Conservation (phyloP, 768 basidiomycete species). For the Brasilioporus rufonigricans region DNA sequence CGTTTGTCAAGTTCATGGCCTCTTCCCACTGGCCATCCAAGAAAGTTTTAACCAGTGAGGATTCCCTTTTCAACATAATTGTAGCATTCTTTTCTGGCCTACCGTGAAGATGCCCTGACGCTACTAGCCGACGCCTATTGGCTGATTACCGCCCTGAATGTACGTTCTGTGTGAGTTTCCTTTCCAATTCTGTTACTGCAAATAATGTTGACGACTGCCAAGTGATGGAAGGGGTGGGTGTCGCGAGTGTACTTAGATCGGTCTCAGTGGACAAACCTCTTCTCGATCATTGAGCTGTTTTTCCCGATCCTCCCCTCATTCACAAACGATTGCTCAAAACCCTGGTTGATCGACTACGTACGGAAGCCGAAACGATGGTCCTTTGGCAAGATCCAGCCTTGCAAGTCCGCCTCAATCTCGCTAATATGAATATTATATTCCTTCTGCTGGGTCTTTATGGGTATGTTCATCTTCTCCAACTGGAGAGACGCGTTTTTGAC, state of each 20-base stretch:
- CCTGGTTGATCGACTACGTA: not conserved
- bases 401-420: not conserved
- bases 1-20: too few relatives aligned
- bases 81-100: not conserved
- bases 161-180: slow-evolving; percentile 7
- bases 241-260: not conserved
- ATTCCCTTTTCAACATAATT: too few relatives aligned
- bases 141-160: not conserved
- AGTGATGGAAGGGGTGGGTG: not conserved
- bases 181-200: not conserved
- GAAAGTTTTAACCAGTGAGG: not conserved
- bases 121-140: not conserved
- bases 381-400: slow-evolving; percentile 15
- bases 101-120: too few relatives aligned
- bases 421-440: slow-evolving; percentile 9
- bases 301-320: not conserved
- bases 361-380: slow-evolving; percentile 14
- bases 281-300: not conserved
- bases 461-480: slow-evolving; percentile 7
- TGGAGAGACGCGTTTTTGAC: not conserved
- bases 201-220: not conserved
- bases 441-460: slow-evolving; percentile 24
- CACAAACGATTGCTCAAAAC: not conserved
- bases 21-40: too few relatives aligned
- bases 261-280: not conserved